Percentiles rank a stretch among this genome's conserved stretches.
Evolutionary conservation across 208 protist species (phyloP).

Genomic region (Trypanosoma lewisi): DNA sequence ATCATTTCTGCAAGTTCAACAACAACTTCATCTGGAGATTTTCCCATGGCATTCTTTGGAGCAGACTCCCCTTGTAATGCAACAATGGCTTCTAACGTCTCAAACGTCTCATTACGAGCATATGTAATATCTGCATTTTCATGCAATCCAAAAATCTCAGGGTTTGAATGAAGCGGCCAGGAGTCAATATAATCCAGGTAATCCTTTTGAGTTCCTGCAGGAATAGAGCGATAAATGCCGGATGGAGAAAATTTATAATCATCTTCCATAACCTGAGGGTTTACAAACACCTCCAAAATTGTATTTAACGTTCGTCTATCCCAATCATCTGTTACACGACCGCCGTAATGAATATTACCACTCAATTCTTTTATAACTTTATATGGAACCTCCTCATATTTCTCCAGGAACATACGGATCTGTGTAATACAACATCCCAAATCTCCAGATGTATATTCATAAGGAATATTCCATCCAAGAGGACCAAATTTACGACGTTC

Average conservation of each 20-base stretch:
- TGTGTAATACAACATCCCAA: slow-evolving; percentile 91
- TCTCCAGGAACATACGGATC: slow-evolving; percentile 96
- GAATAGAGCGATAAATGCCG: slow-evolving; percentile 81
- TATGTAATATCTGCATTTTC: slow-evolving; percentile 98
- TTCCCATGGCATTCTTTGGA: slow-evolving; percentile 30
- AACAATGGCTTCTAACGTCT: slow-evolving; percentile 85
- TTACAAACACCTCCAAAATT: slow-evolving; percentile 93
- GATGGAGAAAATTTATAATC: slow-evolving; percentile 88
- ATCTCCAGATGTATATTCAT: slow-evolving; percentile 98
- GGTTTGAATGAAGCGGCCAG: slow-evolving; percentile 93
- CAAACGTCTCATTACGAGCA: slow-evolving; percentile 90
- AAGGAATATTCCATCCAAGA: slow-evolving; percentile 98
- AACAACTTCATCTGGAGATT: slow-evolving; percentile 85
- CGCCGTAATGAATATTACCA: slow-evolving; percentile 98
- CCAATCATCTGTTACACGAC: slow-evolving; percentile 98
- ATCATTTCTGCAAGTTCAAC: slow-evolving; percentile 81
- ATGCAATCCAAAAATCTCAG: slow-evolving; percentile 97
- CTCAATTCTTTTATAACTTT: slow-evolving; percentile 96
- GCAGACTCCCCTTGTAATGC: slow-evolving; percentile 66
- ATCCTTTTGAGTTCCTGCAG: slow-evolving; percentile 63
- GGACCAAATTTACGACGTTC: slow-evolving; percentile 98
- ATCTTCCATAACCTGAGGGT: slow-evolving; percentile 87
- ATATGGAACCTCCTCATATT: slow-evolving; percentile 97
- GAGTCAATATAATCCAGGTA: slow-evolving; percentile 90
- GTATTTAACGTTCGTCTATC: slow-evolving; percentile 95